A percentile compares a stretch with the other conserved stretches of the same genome.
Evolutionary conservation across 495 filamentous ascomycete species (phyloP).

Genomic region (Hypoxylon crocopeplum): DNA sequence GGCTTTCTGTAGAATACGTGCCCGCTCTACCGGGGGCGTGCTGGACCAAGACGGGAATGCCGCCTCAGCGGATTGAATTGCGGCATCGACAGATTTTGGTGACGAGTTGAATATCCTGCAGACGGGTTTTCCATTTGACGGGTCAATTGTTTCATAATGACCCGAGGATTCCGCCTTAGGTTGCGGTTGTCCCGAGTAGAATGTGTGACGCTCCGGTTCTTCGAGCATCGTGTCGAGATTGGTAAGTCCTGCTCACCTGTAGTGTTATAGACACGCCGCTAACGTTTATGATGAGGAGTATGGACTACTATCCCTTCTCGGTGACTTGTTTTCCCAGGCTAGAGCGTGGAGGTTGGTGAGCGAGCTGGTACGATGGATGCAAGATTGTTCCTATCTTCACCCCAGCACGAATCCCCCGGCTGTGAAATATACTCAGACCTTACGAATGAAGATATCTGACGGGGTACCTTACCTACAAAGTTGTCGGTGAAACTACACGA

Average conservation of each 20-base stretch:
- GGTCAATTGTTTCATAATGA: constrained; percentile 72
- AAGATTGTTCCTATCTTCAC: too few relatives aligned
- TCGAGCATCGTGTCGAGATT: constrained; percentile 48
- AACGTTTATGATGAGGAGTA: too few relatives aligned
- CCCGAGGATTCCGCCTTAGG: constrained; percentile 59
- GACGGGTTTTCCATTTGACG: constrained; percentile 67
- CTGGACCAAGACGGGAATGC: constrained; percentile 73
- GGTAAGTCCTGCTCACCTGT: too few relatives aligned
- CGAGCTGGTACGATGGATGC: too few relatives aligned
- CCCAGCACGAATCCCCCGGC: background rate
- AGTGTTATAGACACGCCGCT: too few relatives aligned
- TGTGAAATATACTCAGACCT: too few relatives aligned
- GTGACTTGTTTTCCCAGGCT: too few relatives aligned
- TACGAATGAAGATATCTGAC: too few relatives aligned
- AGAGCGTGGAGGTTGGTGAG: too few relatives aligned
- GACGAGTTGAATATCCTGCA: constrained; percentile 71
- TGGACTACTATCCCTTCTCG: too few relatives aligned
- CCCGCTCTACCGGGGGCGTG: constrained; percentile 67
- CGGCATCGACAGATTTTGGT: constrained; percentile 67
- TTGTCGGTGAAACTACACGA: constrained; percentile 1
- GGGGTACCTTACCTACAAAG: too few relatives aligned
- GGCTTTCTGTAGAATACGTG: constrained; percentile 74
- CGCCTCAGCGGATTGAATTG: constrained; percentile 63
- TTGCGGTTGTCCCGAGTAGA: constrained; percentile 70
- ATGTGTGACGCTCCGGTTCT: constrained; percentile 65